Evolutionary conservation across 1,139 yeast species (phyloP), one percentile per base, ranked within the genome.

Genomic region (Protomyces inundatus): DNA sequence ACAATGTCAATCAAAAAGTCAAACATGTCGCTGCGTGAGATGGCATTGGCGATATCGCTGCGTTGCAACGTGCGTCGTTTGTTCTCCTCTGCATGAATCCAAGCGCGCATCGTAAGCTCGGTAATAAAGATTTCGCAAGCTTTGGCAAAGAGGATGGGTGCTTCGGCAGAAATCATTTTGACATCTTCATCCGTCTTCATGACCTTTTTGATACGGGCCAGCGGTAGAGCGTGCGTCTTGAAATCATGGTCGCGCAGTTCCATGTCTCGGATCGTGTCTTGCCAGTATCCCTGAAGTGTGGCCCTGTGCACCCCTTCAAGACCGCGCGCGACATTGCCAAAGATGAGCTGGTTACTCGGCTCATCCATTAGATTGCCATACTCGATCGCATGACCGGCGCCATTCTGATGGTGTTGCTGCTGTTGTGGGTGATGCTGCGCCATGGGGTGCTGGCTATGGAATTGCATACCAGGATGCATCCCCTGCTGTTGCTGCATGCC

Each of bases 101-200:
- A 93, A 2, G 98, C 98, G 66, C 98, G 81, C 97, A 93, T 90
- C 10, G 98, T 91, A 65, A 93, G 80, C 75, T 93, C 98, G 0
- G 98, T 91, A 68, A 93, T 93, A 75, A 93, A 93, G 53, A 93
- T 86, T 74, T 93, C 98, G 76, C 98, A 93, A 0, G 98, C 98
- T 75, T 93, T 93, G 57, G 98, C 98, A 78, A 93, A 93, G 67
- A 93, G 77, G 46, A 93, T 90, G 0, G 98, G 98, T 0, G 98
- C 98, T 76, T 93, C 98, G 1, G 98, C 98, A 69, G 95, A 85
- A 66, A 93, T 93, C 98, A 93, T 93, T 69, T 91, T 83, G 61
- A 93, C 98, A 69, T 91, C 98, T 73, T 90, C 97, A 73, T 93
- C 98, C 0, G 98, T 91, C 75, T 93, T 93, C 98, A 93, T 93